Evolutionary conservation across 2,329 filamentous ascomycete genomes (phyloP).

Genomic region (Aspergillus tamarii): DNA sequence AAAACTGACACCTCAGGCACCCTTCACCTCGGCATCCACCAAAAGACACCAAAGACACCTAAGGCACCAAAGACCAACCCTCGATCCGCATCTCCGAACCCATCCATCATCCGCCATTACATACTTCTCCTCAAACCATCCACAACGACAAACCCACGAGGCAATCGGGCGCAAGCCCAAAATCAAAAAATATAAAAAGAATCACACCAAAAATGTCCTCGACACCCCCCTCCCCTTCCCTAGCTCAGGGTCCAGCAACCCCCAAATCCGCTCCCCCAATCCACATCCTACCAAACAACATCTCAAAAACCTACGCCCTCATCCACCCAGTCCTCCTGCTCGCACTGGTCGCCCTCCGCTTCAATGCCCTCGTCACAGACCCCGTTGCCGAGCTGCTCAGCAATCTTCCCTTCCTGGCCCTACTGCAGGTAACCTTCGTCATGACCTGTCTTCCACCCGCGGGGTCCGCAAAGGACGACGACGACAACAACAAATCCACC

Average conservation of each 20-base stretch:
- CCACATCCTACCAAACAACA: slow-evolving; percentile 50
- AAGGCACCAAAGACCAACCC: slow-evolving; percentile 1
- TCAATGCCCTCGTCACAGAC: slow-evolving; percentile 68
- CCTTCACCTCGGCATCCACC: not conserved
- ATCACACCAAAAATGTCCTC: slow-evolving; percentile 13
- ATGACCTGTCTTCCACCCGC: slow-evolving; percentile 62
- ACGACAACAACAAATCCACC: not conserved
- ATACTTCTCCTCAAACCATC: not conserved
- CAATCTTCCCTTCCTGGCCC: slow-evolving; percentile 64
- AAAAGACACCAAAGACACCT: slow-evolving; percentile 13
- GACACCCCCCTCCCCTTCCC: slow-evolving; percentile 15
- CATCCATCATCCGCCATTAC: not conserved
- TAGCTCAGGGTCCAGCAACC: slow-evolving; percentile 16
- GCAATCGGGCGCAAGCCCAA: slow-evolving; percentile 2
- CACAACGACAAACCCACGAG: not conserved
- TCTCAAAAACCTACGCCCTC: slow-evolving; percentile 62
- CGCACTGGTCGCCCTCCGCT: slow-evolving; percentile 64
- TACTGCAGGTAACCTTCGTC: slow-evolving; percentile 65
- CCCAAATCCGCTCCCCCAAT: slow-evolving; percentile 45
- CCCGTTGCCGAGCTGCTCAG: slow-evolving; percentile 66
- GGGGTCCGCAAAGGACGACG: slow-evolving; percentile 33
- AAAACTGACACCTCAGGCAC: not conserved
- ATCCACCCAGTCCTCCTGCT: slow-evolving; percentile 71
- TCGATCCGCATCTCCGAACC: not conserved
- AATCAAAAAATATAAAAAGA: not conserved